Evolutionary conservation across 1,284 basidiomycete species (phyloP).

Genomic region (Heliocybe sulcata): DNA sequence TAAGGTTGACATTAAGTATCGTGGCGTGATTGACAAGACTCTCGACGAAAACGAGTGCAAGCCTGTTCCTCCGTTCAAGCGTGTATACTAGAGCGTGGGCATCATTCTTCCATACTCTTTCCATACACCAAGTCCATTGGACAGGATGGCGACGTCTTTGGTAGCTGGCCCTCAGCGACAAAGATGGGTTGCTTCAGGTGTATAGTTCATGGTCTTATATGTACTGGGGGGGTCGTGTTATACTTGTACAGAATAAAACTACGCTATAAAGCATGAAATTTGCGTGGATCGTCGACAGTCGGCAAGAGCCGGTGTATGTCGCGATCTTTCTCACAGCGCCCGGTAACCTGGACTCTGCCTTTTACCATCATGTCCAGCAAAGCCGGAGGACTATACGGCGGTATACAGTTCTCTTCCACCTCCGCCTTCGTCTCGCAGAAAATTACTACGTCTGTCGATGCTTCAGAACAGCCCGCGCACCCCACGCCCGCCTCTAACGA

Average conservation of each 20-base stretch:
- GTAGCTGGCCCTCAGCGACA: background rate
- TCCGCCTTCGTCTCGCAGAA: conserved; percentile 1
- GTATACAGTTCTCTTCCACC: conserved; percentile 1
- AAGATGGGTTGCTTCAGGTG: background rate
- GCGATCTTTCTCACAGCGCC: background rate
- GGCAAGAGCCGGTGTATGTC: too few relatives aligned
- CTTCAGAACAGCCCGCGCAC: background rate
- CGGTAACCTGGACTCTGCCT: background rate
- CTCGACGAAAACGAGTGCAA: conserved; percentile 97
- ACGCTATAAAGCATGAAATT: too few relatives aligned
- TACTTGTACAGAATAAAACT: background rate
- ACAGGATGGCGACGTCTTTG: background rate
- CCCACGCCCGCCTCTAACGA: background rate
- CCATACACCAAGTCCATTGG: background rate
- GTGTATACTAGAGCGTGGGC: conserved; percentile 55
- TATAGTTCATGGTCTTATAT: background rate
- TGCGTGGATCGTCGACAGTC: too few relatives aligned
- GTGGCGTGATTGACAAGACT: conserved; percentile 78
- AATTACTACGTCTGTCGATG: background rate
- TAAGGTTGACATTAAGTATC: conserved; percentile 88
- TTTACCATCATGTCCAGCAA: conserved; percentile 1
- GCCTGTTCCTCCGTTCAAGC: conserved; percentile 81
- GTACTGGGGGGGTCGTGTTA: background rate
- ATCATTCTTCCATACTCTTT: background rate
- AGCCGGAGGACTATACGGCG: conserved; percentile 4